phyloP scores from a whole-genome alignment of 1,284 basidiomycete genomes.

The Ustilago shanxiensis region DNA sequence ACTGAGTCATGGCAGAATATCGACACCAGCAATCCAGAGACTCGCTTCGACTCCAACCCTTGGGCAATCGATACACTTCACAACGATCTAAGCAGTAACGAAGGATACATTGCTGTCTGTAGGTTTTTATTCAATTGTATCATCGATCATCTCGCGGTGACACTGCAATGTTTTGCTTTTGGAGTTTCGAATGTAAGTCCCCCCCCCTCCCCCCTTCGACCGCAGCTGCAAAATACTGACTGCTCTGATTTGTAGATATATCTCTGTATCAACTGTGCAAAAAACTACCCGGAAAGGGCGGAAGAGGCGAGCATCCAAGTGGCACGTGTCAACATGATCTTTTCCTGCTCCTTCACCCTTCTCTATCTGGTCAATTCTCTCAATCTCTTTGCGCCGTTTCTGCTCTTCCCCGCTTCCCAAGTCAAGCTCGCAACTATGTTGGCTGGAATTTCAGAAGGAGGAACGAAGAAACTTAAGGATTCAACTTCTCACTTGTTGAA shows the following conservation, averaged over 20 bases:
- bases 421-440: conserved; percentile 37
- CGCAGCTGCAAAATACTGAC: too few species aligned
- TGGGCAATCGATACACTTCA: conserved; percentile 17
- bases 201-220: background rate
- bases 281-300: conserved; percentile 10
- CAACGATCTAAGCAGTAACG: conserved; percentile 23
- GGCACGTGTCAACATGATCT: conserved; percentile 10
- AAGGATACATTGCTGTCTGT: conserved; percentile 35
- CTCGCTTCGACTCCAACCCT: background rate
- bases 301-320: conserved; percentile 9
- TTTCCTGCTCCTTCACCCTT: conserved; percentile 19
- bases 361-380: conserved; percentile 32
- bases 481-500: too few species aligned
- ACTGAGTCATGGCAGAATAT: too few species aligned
- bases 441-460: too few species aligned
- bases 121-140: conserved; percentile 42
- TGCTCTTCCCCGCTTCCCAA: conserved; percentile 35
- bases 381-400: conserved; percentile 41
- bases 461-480: too few species aligned
- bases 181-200: conserved; percentile 28
- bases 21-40: background rate
- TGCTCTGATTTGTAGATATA: conserved; percentile 20
- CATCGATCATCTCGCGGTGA: conserved; percentile 34
- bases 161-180: conserved; percentile 30
- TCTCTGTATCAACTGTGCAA: background rate